Base-by-base conservation (phyloP, 495 filamentous ascomycete genomes). In the Penicillium atrosanguineum region DNA sequence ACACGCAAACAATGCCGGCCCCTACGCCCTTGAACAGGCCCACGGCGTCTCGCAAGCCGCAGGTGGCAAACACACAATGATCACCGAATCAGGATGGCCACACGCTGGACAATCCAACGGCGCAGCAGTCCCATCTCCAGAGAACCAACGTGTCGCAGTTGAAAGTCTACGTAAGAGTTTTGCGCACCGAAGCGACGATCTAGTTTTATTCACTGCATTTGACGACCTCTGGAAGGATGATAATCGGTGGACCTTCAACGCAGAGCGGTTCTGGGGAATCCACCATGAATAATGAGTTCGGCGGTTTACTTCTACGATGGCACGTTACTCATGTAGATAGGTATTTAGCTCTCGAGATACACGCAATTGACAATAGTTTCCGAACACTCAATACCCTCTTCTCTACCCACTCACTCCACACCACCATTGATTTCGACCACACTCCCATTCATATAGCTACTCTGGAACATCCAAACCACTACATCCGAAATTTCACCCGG, bases 21-120 rank as follows among this genome's bases (percentile, higher is more conserved):
- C 68, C 4, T 95, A 88, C 60, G 79, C 88, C 5, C 55, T 68
- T 6, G 64, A 69, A 25, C 77, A 83, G 57, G 75, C 76, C 18
- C 66, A 71, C 18, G 73, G 73, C 25, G 79, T 95, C 37, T 70
- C 71, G 3, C 51, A 59, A 15, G 62, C 73, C 0, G 74, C 76
- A n/a, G 70, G 73, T 20, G 78, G 77, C 14, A 89, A 87, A 62
- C 70, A 69, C 4, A 76, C 78, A 11, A 60, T 87, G 20, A 82
- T 88, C 43, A 89, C 84, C 4, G 91, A 96, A 71, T 83, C 84
- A 2, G 91, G 91, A n/a, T 96, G 91, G 91, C 91, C 91, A 18
- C 69, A 75, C 61, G 60, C 47, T 25, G 91, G 91, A 4, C 52
- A 74, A 4, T 47, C 81, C 9, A 91, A 92, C 58, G 79, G 81